Conservation (phyloP, 495 filamentous ascomycete species). For the Penicillium steckii region DNA sequence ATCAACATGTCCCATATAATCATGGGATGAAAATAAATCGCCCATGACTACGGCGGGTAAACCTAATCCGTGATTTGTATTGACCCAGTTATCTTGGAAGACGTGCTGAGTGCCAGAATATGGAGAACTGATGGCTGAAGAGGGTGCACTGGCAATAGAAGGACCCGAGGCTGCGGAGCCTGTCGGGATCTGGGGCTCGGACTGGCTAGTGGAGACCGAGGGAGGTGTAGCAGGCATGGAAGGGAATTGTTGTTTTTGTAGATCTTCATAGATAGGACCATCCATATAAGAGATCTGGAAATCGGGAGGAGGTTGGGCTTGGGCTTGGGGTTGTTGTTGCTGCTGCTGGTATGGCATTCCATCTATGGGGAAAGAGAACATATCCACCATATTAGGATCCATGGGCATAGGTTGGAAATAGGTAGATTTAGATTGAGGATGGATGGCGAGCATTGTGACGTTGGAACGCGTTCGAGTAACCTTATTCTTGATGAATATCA, state of each 20-base stretch:
- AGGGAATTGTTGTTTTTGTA: conserved; percentile 32
- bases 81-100: conserved; percentile 60
- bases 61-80: conserved; percentile 59
- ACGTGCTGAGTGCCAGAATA: conserved; percentile 64
- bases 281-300: conserved; percentile 31
- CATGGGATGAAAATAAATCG: conserved; percentile 54
- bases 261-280: conserved; percentile 23
- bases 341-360: conserved; percentile 20
- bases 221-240: conserved; percentile 40
- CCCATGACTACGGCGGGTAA: conserved; percentile 68
- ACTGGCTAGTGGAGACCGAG: conserved; percentile 27
- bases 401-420: conserved; percentile 39
- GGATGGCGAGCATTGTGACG: conserved; percentile 41
- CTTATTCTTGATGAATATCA: neutral
- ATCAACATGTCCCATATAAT: conserved; percentile 38
- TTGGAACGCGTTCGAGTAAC: neutral
- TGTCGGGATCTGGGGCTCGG: conserved; percentile 51
- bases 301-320: conserved; percentile 6
- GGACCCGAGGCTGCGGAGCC: conserved; percentile 74
- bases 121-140: conserved; percentile 81
- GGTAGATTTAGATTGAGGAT: conserved; percentile 29
- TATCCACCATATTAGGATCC: conserved; percentile 36
- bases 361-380: conserved; percentile 33
- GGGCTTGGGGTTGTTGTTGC: neutral
- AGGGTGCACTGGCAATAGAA: conserved; percentile 67